These are phyloP conservation scores for Tremella mesenterica DNA, from an alignment of 768 basidiomycete genomes.

Conservation along the genomic window DNA sequence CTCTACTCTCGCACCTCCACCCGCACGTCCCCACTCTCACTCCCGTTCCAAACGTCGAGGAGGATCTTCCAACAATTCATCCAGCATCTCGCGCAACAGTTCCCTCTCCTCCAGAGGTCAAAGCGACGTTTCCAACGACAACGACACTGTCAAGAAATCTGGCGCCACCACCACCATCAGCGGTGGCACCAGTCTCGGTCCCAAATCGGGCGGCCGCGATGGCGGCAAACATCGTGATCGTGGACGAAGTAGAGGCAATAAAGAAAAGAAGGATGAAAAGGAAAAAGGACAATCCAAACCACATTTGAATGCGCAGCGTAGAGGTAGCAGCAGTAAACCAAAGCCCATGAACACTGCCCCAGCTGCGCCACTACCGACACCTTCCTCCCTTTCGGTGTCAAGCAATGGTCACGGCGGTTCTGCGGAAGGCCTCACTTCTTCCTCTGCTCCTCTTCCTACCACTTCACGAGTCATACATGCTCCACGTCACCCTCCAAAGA, in stretches of 20 bases:
- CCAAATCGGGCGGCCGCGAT: conserved; percentile 5
- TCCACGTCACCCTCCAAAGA: conserved; percentile 9
- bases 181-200: conserved; percentile 30
- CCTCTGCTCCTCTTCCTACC: too few relatives aligned
- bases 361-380: conserved; percentile 2
- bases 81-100: conserved; percentile 22
- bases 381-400: conserved; percentile 5
- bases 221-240: too few relatives aligned
- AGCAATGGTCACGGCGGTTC: neutral
- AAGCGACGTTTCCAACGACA: conserved; percentile 7
- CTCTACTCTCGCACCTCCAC: too few relatives aligned
- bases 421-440: neutral
- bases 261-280: neutral
- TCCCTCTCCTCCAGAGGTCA: conserved; percentile 23
- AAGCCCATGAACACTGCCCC: conserved; percentile 21
- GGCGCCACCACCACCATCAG: conserved; percentile 32
- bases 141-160: conserved; percentile 22
- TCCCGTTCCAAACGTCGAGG: too few relatives aligned
- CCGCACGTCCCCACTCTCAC: too few relatives aligned
- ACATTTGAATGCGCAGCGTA: neutral
- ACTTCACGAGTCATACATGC: conserved; percentile 23
- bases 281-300: conserved; percentile 1
- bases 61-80: conserved; percentile 17
- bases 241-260: neutral
- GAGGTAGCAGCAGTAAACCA: neutral